Base-by-base conservation (phyloP, 306 rosid species). In the Quercus bicolor region DNA sequence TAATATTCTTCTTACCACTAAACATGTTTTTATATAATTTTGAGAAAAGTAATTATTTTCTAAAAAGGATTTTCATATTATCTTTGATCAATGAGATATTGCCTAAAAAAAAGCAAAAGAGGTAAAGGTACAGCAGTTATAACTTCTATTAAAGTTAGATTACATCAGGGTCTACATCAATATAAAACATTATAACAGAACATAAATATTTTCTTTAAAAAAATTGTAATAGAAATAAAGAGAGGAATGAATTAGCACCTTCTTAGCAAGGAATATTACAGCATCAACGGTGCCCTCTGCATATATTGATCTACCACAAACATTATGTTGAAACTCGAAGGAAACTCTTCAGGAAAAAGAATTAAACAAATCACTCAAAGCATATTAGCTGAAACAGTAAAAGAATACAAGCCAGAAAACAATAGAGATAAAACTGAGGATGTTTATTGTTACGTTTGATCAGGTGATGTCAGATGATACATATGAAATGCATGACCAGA, bases 271-370 rank as follows among this genome's bases (percentile, higher is more conserved):
- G 82, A 91, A 92, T 68, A 95, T 14, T 15, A 80, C 97, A 45
- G 97, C 94, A 83, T 95, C 98, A 24, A 94, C 82, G 10, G 97
- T 94, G 60, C 98, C 97, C 87, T 94, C 97, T 0, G 97, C 98
- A 72, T 92, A 94, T 73, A 94, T 94, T 65, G 98, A 94, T 81
- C 97, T 87, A 82, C 98, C 98, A 75, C 97, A 92, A 61, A 92
- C 98, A 68, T 94, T 94, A 77, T 94, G 98, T 82, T 94, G 97
- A 78, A 92, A 95, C 90, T 95, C 98, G 20, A 95, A 95, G 69
- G 97, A 84, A 78, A 95, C 97, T 68, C 99, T 93, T 93, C 91
- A 77, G 71, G 15, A 5, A 34, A 33, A 66, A 33, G 10, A 2
- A 34, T 33, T 48, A n/a, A 8, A 66, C 9, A 66, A 10, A 66